Conservation (phyloP, 768 basidiomycete genomes). For the Leccinum ochraceum region DNA sequence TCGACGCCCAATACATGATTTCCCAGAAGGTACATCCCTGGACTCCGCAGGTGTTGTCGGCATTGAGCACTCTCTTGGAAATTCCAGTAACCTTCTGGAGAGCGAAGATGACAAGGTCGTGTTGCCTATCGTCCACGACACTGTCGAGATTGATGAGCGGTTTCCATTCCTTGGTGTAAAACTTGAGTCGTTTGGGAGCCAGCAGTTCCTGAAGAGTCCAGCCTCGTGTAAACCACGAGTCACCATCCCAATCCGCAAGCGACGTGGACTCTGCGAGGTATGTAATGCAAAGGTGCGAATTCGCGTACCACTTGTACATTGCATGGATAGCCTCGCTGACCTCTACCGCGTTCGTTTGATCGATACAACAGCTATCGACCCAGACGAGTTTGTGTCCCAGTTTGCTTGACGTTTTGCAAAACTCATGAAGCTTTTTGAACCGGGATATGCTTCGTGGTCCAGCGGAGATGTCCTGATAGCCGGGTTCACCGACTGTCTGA, state of each 20-base stretch:
- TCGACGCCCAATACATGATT: conserved; percentile 25
- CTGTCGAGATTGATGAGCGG: not conserved
- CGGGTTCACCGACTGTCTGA: conserved; percentile 10
- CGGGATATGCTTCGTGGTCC: not conserved
- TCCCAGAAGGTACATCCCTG: conserved; percentile 6
- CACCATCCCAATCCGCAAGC: not conserved
- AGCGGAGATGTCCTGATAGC: conserved; percentile 4
- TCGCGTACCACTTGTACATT: conserved; percentile 28
- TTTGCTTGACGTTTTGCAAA: conserved; percentile 5
- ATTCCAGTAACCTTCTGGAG: conserved; percentile 5
- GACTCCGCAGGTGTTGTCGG: not conserved
- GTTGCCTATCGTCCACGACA: conserved; percentile 2
- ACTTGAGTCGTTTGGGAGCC: conserved; percentile 21
- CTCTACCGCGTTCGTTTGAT: conserved; percentile 16
- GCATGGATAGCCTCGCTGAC: conserved; percentile 22
- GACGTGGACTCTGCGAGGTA: conserved; percentile 12
- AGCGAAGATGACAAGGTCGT: no score
- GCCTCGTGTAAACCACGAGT: conserved; percentile 19
- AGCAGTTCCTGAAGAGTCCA: conserved; percentile 18
- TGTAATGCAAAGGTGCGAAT: conserved; percentile 22
- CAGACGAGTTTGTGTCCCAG: conserved; percentile 10
- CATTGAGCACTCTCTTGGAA: not conserved
- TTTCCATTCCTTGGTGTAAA: conserved; percentile 18
- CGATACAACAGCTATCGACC: conserved; percentile 26
- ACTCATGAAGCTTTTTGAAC: conserved; percentile 6